Evolutionary conservation across 192 early-diverging fungal species (phyloP).

Genomic region (Coemansia furcata): DNA sequence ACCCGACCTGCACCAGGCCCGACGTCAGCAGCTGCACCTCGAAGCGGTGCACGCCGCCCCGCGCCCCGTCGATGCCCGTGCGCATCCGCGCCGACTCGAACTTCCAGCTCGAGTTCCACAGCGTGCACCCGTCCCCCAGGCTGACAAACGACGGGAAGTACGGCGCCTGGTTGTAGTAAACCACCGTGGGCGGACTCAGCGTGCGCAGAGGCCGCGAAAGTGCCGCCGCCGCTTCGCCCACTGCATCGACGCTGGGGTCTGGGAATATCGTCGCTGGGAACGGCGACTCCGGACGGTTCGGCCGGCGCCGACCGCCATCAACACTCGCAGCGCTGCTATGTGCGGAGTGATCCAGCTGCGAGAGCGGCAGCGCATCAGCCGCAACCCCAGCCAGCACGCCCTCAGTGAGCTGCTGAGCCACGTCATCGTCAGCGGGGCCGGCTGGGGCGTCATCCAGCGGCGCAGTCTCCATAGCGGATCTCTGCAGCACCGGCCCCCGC

Average conservation of each 20-base stretch:
- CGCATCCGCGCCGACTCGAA: constrained; percentile 39
- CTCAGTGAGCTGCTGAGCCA: neutral
- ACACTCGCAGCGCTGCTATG: constrained; percentile 3
- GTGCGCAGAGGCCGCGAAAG: constrained; percentile 7
- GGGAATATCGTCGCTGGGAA: constrained; percentile 20
- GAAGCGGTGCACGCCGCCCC: constrained; percentile 45
- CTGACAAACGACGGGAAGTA: constrained; percentile 24
- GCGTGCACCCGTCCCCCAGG: constrained; percentile 33
- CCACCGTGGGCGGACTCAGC: neutral
- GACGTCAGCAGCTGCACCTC: constrained; percentile 35
- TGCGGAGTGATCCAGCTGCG: constrained; percentile 1
- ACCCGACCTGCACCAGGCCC: constrained; percentile 45
- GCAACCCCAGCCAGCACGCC: neutral
- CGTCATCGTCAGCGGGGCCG: neutral
- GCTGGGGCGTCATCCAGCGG: neutral
- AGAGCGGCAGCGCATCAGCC: constrained; percentile 4
- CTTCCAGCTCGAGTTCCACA: constrained; percentile 48
- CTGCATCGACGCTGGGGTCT: constrained; percentile 6
- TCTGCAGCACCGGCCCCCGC: constrained; percentile 11
- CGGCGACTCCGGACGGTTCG: constrained; percentile 16
- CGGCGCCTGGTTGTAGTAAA: constrained; percentile 27
- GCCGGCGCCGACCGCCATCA: neutral
- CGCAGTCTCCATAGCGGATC: neutral
- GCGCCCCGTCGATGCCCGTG: constrained; percentile 31
- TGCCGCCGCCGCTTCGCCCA: neutral